Conservation (phyloP, 345 rosid genomes). For the Raphanus sativus region DNA sequence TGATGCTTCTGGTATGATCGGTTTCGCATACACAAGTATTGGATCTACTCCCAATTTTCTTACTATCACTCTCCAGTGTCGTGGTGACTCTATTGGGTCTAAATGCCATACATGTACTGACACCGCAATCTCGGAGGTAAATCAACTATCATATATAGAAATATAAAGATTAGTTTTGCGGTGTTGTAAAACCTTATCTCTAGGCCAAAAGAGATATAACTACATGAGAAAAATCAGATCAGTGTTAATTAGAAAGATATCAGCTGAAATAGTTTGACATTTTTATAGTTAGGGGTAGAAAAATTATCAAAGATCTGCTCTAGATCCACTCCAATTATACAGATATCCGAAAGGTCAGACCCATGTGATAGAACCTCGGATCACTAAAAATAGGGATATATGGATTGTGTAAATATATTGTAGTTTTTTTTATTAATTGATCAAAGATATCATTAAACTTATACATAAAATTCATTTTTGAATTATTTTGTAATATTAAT, state of each 20-base stretch:
- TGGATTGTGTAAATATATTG: not conserved
- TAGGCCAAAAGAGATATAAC: not conserved
- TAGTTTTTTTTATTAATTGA: not conserved
- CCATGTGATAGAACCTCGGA: not conserved
- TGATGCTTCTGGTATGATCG: not conserved
- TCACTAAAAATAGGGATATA: not conserved
- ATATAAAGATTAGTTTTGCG: no score
- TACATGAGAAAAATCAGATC: not conserved
- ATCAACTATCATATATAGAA: not conserved
- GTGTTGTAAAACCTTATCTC: not conserved
- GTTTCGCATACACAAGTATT: not conserved
- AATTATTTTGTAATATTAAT: not conserved
- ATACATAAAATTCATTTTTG: not conserved
- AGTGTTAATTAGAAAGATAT: not conserved
- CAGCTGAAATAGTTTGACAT: not conserved
- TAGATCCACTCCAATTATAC: not conserved
- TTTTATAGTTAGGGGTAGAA: not conserved
- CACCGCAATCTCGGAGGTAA: not conserved
- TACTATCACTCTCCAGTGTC: not conserved
- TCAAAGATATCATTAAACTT: not conserved
- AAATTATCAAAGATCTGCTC: not conserved
- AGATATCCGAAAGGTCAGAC: not conserved
- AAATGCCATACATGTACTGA: not conserved
- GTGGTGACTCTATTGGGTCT: not conserved
- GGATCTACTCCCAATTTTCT: not conserved